These are phyloP conservation scores for Xylaria curta DNA, from an alignment of 495 filamentous ascomycete genomes.

Conservation along the genomic window DNA sequence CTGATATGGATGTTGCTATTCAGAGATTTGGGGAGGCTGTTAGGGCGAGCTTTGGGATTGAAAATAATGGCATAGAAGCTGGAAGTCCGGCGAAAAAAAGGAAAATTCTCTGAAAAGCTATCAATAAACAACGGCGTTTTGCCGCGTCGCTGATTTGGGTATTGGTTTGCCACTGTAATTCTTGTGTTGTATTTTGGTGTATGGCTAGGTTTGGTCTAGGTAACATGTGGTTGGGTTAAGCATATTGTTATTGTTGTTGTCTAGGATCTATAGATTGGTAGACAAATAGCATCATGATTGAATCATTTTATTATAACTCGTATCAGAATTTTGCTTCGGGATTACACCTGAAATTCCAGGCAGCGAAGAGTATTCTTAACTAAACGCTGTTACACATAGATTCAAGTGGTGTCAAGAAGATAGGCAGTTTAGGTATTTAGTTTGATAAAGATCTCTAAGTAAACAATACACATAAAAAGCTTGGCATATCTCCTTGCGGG, in stretches of 20 bases:
- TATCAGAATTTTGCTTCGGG: not conserved
- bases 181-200: not conserved
- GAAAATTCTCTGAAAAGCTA: not conserved
- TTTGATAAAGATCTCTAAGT: not conserved
- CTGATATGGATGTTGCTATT: constrained; percentile 81
- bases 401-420: not conserved
- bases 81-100: too few species aligned
- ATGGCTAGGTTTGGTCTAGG: not conserved
- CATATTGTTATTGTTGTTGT: not conserved
- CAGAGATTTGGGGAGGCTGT: constrained; percentile 75
- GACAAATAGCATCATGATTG: constrained; percentile 4
- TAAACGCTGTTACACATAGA: not conserved
- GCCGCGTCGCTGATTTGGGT: not conserved
- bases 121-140: not conserved
- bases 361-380: not conserved
- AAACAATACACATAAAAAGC: not conserved
- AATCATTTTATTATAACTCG: not conserved
- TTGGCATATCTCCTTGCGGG: not conserved
- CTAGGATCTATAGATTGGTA: constrained; percentile 11
- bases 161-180: not conserved
- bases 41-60: constrained; percentile 65
- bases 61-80: not conserved
- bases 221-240: constrained; percentile 4
- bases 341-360: not conserved
- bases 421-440: not conserved